Evolutionary conservation across 2,329 filamentous ascomycete species (phyloP).

Genomic region (Elsinoe perseae): DNA sequence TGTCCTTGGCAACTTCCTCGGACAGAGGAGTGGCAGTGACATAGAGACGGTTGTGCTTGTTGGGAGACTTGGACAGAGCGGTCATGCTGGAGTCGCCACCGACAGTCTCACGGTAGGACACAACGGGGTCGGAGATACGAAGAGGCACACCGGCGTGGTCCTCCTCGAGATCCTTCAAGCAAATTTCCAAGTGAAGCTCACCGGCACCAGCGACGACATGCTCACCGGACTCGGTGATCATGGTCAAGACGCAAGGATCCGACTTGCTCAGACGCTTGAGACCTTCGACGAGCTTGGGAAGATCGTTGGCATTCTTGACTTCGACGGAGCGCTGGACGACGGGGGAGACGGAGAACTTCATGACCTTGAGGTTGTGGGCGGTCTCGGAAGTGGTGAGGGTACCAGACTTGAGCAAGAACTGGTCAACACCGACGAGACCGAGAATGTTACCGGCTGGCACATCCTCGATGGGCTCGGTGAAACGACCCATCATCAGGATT

Average conservation of each 20-base stretch:
- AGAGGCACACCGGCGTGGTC: slow-evolving; percentile 98
- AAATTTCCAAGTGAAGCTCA: slow-evolving; percentile 99
- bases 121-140: slow-evolving; percentile 95
- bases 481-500: slow-evolving; percentile 99
- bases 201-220: slow-evolving; percentile 98
- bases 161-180: slow-evolving; percentile 99
- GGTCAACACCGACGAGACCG: slow-evolving; percentile 97
- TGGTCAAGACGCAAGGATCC: slow-evolving; percentile 92
- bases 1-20: slow-evolving; percentile 85
- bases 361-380: slow-evolving; percentile 99
- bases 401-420: slow-evolving; percentile 99
- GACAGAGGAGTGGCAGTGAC: slow-evolving; percentile 82
- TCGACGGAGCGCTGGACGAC: slow-evolving; percentile 98
- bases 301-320: slow-evolving; percentile 99
- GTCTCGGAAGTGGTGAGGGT: slow-evolving; percentile 95
- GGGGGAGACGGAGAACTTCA: slow-evolving; percentile 99
- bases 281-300: slow-evolving; percentile 99
- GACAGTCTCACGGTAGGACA: slow-evolving; percentile 98
- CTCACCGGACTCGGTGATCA: slow-evolving; percentile 87
- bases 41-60: slow-evolving; percentile 99
- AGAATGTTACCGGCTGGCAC: slow-evolving; percentile 99
- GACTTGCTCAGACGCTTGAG: slow-evolving; percentile 99
- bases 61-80: slow-evolving; percentile 97
- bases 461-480: slow-evolving; percentile 97
- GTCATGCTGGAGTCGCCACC: slow-evolving; percentile 78